Percentiles rank a stretch among this genome's conserved stretches.
Evolutionary conservation across 805 yeast species (phyloP).

Genomic region (Schizosaccharomyces japonicus): DNA sequence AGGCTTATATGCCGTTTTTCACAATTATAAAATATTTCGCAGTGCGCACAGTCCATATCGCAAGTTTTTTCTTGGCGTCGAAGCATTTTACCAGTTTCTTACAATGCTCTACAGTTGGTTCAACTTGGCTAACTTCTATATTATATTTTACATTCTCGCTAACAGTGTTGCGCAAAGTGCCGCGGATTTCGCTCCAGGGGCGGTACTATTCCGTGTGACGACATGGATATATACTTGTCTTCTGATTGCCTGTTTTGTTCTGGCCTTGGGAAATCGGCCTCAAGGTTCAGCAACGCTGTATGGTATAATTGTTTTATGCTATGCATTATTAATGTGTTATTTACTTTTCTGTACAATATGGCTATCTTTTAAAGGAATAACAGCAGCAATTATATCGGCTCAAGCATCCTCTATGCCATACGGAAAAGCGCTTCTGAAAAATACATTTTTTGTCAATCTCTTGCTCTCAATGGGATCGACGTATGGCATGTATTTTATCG

Average conservation of each 20-base stretch:
- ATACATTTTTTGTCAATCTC: slow-evolving; percentile 42
- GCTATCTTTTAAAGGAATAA: not conserved
- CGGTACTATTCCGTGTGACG: slow-evolving; percentile 6
- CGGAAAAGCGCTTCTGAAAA: slow-evolving; percentile 15
- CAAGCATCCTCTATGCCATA: slow-evolving; percentile 8
- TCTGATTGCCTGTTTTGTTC: slow-evolving; percentile 28
- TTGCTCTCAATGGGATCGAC: slow-evolving; percentile 73
- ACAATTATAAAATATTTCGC: slow-evolving; percentile 69
- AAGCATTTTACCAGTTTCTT: slow-evolving; percentile 68
- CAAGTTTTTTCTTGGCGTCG: slow-evolving; percentile 60
- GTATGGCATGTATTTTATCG: slow-evolving; percentile 63
- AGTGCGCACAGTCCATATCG: slow-evolving; percentile 67
- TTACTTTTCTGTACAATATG: slow-evolving; percentile 1
- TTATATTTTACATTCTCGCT: slow-evolving; percentile 79
- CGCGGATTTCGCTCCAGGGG: slow-evolving; percentile 14
- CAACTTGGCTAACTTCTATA: slow-evolving; percentile 71
- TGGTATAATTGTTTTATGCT: not conserved
- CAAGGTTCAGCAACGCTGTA: slow-evolving; percentile 32
- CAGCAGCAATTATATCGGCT: not conserved
- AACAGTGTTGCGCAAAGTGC: slow-evolving; percentile 42
- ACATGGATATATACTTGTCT: slow-evolving; percentile 3
- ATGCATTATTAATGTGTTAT: not conserved
- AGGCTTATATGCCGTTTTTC: slow-evolving; percentile 67
- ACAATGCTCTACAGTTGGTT: slow-evolving; percentile 72
- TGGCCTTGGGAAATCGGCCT: slow-evolving; percentile 92